A percentile compares a stretch with the other conserved stretches of the same genome.
These are phyloP conservation scores for Tanozyma kutaoensis DNA, from an alignment of 805 yeast genomes.

Conservation along the genomic window DNA sequence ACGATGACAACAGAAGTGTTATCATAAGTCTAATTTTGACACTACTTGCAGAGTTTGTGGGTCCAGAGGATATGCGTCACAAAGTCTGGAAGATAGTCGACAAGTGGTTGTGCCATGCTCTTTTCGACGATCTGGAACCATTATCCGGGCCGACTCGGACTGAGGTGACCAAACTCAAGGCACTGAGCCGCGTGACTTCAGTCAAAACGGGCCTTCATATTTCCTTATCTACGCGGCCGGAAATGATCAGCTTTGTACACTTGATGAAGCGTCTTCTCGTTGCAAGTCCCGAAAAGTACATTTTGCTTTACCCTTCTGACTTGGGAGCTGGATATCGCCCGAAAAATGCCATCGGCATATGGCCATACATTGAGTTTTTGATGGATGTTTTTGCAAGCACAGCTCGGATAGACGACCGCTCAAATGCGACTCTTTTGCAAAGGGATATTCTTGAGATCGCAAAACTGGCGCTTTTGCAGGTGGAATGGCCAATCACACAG, in stretches of 20 bases:
- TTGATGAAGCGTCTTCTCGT: slow-evolving; percentile 36
- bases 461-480: slow-evolving; percentile 17
- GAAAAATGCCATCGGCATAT: slow-evolving; percentile 50
- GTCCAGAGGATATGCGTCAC: slow-evolving; percentile 22
- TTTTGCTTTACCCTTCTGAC: slow-evolving; percentile 47
- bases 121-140: slow-evolving; percentile 2
- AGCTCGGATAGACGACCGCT: too few relatives aligned
- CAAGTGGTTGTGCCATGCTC: slow-evolving; percentile 44
- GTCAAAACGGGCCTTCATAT: slow-evolving; percentile 11
- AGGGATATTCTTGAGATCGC: slow-evolving; percentile 38
- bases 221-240: slow-evolving; percentile 34
- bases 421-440: slow-evolving; percentile 36
- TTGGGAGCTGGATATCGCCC: slow-evolving; percentile 51
- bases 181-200: slow-evolving; percentile 1
- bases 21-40: slow-evolving; percentile 29
- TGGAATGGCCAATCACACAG: slow-evolving; percentile 33
- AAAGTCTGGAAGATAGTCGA: slow-evolving; percentile 63
- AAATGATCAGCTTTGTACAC: slow-evolving; percentile 53
- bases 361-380: slow-evolving; percentile 71
- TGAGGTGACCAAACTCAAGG: slow-evolving; percentile 3
- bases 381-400: slow-evolving; percentile 51
- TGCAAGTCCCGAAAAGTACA: too few relatives aligned
- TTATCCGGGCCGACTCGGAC: slow-evolving; percentile 1
- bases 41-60: slow-evolving; percentile 36
- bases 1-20: slow-evolving; percentile 22